Evolutionary conservation across 129 eudicot species (phyloP).

Genomic region (Helianthus tuberosus): DNA sequence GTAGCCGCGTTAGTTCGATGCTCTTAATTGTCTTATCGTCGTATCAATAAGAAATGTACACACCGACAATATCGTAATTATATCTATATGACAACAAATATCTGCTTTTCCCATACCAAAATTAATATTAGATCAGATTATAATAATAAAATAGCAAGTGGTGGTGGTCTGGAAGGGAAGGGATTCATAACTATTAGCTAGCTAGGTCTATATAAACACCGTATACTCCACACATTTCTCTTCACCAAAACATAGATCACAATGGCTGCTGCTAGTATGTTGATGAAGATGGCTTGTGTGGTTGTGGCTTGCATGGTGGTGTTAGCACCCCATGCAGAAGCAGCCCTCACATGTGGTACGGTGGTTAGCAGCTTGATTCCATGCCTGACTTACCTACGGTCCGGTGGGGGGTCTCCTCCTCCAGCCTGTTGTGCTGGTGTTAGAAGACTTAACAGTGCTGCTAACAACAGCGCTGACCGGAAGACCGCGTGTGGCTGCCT

Average conservation of each 20-base stretch:
- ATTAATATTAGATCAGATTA: background rate
- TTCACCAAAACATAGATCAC: background rate
- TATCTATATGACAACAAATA: background rate
- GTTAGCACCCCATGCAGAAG: slow-evolving; percentile 40
- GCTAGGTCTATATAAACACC: slow-evolving; percentile 28
- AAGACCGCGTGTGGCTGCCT: slow-evolving; percentile 40
- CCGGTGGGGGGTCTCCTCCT: slow-evolving; percentile 6
- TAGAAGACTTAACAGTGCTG: slow-evolving; percentile 35
- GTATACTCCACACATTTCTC: slow-evolving; percentile 23
- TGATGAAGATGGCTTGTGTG: slow-evolving; percentile 39
- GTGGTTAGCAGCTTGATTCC: slow-evolving; percentile 14
- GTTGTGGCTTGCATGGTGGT: slow-evolving; percentile 43
- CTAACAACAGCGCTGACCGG: slow-evolving; percentile 33
- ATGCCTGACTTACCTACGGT: slow-evolving; percentile 31
- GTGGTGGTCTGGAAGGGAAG: background rate
- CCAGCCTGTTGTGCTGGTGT: slow-evolving; percentile 41
- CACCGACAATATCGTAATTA: no score
- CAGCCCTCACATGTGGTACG: slow-evolving; percentile 35
- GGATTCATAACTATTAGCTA: background rate
- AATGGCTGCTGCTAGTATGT: slow-evolving; percentile 28
- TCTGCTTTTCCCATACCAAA: background rate
- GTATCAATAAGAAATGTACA: no score
- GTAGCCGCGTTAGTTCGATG: no score
- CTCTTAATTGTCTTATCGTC: no score
- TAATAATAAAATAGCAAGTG: background rate